Conservation (phyloP, 2,329 filamentous ascomycete species). For the Trichoderma semiorbis region DNA sequence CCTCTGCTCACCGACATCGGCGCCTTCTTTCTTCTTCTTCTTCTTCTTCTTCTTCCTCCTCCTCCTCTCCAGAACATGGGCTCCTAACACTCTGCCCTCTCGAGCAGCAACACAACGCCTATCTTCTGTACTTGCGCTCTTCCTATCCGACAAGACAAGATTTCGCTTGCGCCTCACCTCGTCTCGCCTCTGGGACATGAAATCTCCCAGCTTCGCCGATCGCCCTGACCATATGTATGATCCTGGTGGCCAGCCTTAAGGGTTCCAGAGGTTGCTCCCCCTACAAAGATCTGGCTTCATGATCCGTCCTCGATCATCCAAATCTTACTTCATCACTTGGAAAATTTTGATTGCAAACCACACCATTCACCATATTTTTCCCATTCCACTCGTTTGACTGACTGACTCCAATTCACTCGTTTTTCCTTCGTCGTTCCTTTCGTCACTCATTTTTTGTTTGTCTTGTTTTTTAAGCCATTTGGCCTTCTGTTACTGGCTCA, state of each 20-base stretch:
- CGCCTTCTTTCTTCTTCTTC: too few relatives aligned
- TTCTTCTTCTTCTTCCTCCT: background rate
- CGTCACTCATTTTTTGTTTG: conserved; percentile 13
- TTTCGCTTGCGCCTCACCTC: background rate
- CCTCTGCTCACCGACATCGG: background rate
- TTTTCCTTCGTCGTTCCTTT: conserved; percentile 13
- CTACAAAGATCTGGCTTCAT: background rate
- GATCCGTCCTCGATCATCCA: background rate
- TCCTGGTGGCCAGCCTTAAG: conserved; percentile 14
- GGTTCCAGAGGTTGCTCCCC: conserved; percentile 4
- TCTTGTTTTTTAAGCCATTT: background rate
- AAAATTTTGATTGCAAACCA: background rate
- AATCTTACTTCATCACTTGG: background rate
- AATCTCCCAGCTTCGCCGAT: background rate
- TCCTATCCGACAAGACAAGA: background rate
- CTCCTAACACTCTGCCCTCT: background rate
- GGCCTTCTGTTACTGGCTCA: background rate
- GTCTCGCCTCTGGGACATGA: conserved; percentile 17
- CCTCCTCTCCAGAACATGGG: background rate
- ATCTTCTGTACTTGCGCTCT: background rate
- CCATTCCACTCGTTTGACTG: conserved; percentile 14
- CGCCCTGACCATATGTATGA: conserved; percentile 14
- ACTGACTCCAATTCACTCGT: conserved; percentile 9
- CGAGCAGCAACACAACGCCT: background rate
- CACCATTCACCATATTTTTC: background rate